Base-by-base conservation (phyloP, 768 basidiomycete species). In the Hemileccinum rubropunctum region DNA sequence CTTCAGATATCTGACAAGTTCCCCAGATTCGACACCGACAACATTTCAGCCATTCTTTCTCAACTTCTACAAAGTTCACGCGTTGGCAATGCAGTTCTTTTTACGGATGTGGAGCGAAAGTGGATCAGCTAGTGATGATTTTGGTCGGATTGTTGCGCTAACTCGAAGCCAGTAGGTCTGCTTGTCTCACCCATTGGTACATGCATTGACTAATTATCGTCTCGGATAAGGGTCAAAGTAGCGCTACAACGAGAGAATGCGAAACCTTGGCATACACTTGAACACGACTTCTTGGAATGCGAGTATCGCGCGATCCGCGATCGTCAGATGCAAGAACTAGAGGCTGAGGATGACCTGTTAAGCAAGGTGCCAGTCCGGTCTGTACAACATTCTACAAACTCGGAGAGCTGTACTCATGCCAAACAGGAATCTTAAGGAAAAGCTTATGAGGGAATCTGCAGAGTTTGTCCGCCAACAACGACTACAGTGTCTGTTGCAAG, bases 81-180 rank as follows among this genome's bases (percentile, higher is more conserved):
- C 78, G 10, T 71, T 93, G n/a, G 87, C 88, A 6, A 82, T 85
- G 4, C 80, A 81, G 40, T 94, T 95, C 73, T 95, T 95, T 70
- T 71, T 91, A n/a, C 80, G 90, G 30, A 92, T 95, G 83, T 95
- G 91, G 91, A 80, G 77, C 58, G 93, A 95, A 64, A 89, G 88
- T 59, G 84, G 86, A 12, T 88, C 93, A 1, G 82, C 86, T 4
- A 61, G 67, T 12, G 83, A 75, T 17, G 93, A 95, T 68, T 91
- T 93, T 56, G 74, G 78, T 32, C 83, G 94, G 10, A 83, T 95
- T 10, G 79, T 80, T 30, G 86, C 83, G 6, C 73, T 95, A 17
- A 84, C 86, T 32, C 81, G 82, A 45, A 91, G 89, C 77, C 93
- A 95, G 89, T 91, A 66, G 54, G 88, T 82, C 35, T 37, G 42